Evolutionary conservation across 306 rosid genomes (phyloP), one percentile per base, ranked within the genome.

Genomic region (Begonia fuchsioides): DNA sequence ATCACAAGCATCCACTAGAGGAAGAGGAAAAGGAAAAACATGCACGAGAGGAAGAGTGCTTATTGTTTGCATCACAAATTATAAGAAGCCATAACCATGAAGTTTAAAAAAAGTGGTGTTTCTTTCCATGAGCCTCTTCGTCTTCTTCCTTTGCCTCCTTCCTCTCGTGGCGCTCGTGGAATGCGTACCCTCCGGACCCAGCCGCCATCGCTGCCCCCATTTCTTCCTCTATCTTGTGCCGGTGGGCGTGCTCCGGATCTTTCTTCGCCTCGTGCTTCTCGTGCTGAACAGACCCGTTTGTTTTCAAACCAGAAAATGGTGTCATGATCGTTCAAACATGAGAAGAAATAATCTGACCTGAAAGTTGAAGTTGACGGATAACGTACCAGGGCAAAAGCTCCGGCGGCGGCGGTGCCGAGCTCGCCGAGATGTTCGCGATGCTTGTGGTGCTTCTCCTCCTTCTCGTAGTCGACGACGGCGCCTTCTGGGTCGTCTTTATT

Each of bases 191-290:
- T 3, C 86, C 90, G 0, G 83, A 35, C 52, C 79, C 93, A 2
- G 72, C 81, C 8, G 83, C 83, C 11, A 69, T 81, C 0, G 17
- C 76, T 0, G 81, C 83, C 10, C 77, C 93, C 9, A 79, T 17
- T 62, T 86, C 96, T 66, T 86, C 96, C 57, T 70, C 80, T 43
- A 79, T 56, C 86, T 76, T 82, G 77, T 82, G 96, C 71, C 38
- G 77, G 57, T 71, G 82, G 10, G 64, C 75, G 6, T 79, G 17
- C 53, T 86, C 88, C 13, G 86, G 78, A 46, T 86, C 96, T 51
- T 78, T 76, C 67, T 63, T 53, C 14, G 18, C 45, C 64, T 76
- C 13, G 17, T 86, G 86, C 77, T 85, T 85, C 75, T 85, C 95
- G 62, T 71, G 50, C 87, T 85, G 44, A 5, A 44, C 12, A 15